Evolutionary conservation across 345 rosid genomes (phyloP), one percentile per base, ranked within the genome.

Genomic region (Melastoma malabathricum): DNA sequence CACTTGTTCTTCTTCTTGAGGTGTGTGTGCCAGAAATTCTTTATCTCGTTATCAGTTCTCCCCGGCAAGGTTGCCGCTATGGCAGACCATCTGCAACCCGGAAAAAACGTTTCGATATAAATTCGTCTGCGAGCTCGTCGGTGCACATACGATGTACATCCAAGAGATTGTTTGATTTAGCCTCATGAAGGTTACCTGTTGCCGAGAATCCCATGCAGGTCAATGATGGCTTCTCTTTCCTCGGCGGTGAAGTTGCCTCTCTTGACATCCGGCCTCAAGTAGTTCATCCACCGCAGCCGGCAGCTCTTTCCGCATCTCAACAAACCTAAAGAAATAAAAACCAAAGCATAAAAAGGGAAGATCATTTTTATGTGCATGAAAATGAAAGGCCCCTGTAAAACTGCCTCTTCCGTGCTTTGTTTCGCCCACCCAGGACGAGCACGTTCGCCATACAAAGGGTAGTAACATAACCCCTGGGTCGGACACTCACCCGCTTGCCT

Each of bases 231-330:
- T 39, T 67, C 69, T 43, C 64, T 66, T 62, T 76, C 81, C 1
- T 72, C 75, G 16, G 45, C 55, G 50, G 62, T 67, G 57, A 76
- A 72, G 54, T 70, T 76, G 6, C 81, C 81, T 41, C 78, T 57
- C 59, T 72, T 76, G 44, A 76, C 68, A 44, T 72, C 81, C 13
- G 81, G 81, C 5, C 78, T 60, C 52, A 72, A 39, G 60, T 76
- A 72, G 45, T 76, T 76, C 5, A 66, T 66, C 81, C 81, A 76
- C 51, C 81, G 68, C 16, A 76, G 66, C 39, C 81, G 64, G 50
- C 81, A 76, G 58, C 81, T 76, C 55, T 76, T 76, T 44, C 81
- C 78, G 46, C 78, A 76, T 58, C 81, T 72, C 1, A 59, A 43
- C 39, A 68, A 50, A 13, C 72, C 72, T 63, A 13, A n/a, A 23